phyloP scores from a whole-genome alignment of 306 rosid species.

The Castanopsis chinensis region DNA sequence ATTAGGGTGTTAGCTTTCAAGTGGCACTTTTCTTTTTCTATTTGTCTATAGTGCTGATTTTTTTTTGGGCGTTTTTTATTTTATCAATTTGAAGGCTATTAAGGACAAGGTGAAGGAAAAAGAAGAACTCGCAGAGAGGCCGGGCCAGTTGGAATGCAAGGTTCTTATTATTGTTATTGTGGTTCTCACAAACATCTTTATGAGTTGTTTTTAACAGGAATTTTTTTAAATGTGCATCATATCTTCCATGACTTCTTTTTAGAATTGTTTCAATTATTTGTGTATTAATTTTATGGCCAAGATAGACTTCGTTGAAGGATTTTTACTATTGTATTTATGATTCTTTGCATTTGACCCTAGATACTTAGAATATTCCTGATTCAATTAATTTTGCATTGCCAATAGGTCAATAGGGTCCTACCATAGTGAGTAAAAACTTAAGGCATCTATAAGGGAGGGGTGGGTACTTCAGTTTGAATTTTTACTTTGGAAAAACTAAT shows the following conservation, averaged over 20 bases:
- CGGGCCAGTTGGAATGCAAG: conserved; percentile 85
- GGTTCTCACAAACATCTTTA: conserved; percentile 20
- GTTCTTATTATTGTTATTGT: conserved; percentile 37
- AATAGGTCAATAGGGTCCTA: background rate
- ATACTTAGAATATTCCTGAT: background rate
- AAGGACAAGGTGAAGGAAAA: conserved; percentile 54
- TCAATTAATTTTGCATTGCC: background rate
- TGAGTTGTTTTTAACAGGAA: conserved; percentile 7
- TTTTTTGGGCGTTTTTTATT: conserved; percentile 20
- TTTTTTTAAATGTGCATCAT: background rate
- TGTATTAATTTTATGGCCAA: background rate
- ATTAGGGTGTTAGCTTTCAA: conserved; percentile 8
- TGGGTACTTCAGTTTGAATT: background rate
- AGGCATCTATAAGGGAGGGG: background rate
- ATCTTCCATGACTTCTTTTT: background rate
- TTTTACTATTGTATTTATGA: background rate
- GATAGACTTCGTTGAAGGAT: background rate
- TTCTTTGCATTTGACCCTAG: background rate
- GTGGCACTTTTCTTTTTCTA: conserved; percentile 5
- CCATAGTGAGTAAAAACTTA: background rate
- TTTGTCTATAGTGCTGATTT: conserved; percentile 14
- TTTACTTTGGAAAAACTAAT: background rate
- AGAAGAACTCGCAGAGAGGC: conserved; percentile 55
- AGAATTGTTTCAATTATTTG: background rate
- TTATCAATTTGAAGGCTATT: conserved; percentile 39